A percentile compares a stretch with the other conserved stretches of the same genome.
phyloP scores from a whole-genome alignment of 208 protist genomes.

The Trichomonas vaginalis region DNA sequence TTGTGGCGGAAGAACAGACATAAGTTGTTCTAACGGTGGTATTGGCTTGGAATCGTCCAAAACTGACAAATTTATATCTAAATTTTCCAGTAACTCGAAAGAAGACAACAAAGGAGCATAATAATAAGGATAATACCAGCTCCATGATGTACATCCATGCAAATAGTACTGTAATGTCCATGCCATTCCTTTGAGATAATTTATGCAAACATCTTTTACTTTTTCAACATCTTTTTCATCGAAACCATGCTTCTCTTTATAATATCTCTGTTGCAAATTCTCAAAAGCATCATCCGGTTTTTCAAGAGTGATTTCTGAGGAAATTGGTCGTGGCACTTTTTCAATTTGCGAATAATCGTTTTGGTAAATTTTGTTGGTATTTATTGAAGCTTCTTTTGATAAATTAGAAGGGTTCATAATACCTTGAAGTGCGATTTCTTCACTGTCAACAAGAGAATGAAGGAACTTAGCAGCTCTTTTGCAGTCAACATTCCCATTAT shows the following conservation, averaged over 20 bases:
- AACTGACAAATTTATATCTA: constrained; percentile 25
- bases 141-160: constrained; percentile 77
- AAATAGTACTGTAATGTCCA: constrained; percentile 99
- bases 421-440: background rate
- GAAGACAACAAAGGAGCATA: constrained; percentile 83
- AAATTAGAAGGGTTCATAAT: background rate
- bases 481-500: background rate
- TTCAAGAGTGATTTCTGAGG: no score
- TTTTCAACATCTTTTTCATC: background rate
- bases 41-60: constrained; percentile 54
- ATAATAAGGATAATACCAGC: constrained; percentile 91
- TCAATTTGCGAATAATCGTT: background rate
- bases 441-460: background rate
- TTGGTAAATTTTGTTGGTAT: background rate
- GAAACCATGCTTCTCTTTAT: background rate
- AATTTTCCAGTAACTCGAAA: constrained; percentile 31
- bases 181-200: constrained; percentile 78
- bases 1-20: constrained; percentile 56
- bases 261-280: background rate
- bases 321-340: background rate
- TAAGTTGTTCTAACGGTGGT: constrained; percentile 85
- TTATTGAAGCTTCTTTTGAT: background rate
- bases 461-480: background rate
- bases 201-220: background rate
- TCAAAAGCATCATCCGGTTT: no score